Conservation (phyloP, 768 basidiomycete species). For the Lanmaoa rubissima region DNA sequence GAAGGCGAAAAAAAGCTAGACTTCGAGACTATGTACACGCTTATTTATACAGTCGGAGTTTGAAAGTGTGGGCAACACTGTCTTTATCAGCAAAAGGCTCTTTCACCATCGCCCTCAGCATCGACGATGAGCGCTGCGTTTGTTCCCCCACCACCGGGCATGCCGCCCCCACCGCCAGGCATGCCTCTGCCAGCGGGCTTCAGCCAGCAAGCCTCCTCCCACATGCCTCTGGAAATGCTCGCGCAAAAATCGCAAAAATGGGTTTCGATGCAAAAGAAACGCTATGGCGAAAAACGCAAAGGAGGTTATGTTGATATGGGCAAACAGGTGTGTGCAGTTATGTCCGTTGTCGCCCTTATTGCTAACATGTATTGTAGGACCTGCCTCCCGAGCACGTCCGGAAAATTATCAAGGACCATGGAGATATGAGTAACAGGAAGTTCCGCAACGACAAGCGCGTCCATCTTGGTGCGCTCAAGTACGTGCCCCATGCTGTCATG, state of each 20-base stretch:
- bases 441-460: constrained; percentile 99
- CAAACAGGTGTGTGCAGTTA: constrained; percentile 66
- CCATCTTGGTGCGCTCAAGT: constrained; percentile 96
- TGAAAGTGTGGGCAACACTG: constrained; percentile 7
- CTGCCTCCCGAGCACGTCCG: constrained; percentile 96
- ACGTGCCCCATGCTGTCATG: constrained; percentile 99
- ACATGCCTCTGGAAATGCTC: constrained; percentile 66
- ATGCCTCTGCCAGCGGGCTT: constrained; percentile 38
- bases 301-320: constrained; percentile 91
- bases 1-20: no score
- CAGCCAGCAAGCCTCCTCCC: constrained; percentile 36
- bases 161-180: constrained; percentile 41
- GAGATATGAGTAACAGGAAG: constrained; percentile 99
- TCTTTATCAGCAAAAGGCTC: constrained; percentile 26
- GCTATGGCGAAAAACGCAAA: constrained; percentile 89
- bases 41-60: constrained; percentile 15
- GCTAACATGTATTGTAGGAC: constrained; percentile 50
- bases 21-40: no score
- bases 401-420: constrained; percentile 99
- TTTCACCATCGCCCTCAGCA: constrained; percentile 30
- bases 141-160: constrained; percentile 41
- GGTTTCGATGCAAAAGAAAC: constrained; percentile 89
- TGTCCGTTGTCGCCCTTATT: not conserved
- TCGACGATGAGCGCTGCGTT: constrained; percentile 33
- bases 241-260: constrained; percentile 95